A percentile compares a stretch with the other conserved stretches of the same genome.
These are phyloP conservation scores for Globisporangium nodosum DNA, from an alignment of 352 stramenopile species.

Conservation along the genomic window DNA sequence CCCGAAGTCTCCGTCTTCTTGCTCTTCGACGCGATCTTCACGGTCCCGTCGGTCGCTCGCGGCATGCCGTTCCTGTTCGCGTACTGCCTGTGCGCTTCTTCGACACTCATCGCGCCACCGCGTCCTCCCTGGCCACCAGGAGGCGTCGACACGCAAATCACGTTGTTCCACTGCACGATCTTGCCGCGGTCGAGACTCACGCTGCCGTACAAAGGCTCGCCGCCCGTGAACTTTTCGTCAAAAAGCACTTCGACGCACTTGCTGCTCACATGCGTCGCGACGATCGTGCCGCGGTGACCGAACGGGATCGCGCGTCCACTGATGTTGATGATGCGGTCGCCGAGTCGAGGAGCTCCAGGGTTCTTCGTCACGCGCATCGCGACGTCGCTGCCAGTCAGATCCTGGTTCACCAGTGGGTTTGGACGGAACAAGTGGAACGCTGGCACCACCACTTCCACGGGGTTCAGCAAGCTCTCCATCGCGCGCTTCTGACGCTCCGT, in stretches of 20 bases:
- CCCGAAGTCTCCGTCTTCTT: background rate
- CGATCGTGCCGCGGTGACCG: constrained; percentile 95
- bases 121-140: constrained; percentile 7
- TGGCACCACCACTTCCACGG: constrained; percentile 35
- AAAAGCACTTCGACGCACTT: constrained; percentile 98
- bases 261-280: constrained; percentile 94
- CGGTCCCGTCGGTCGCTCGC: constrained; percentile 5
- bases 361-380: constrained; percentile 55
- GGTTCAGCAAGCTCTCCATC: constrained; percentile 24
- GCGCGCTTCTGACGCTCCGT: constrained; percentile 51
- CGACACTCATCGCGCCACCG: constrained; percentile 1
- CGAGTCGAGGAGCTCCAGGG: constrained; percentile 82
- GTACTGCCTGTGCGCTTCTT: constrained; percentile 8
- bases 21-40: constrained; percentile 9
- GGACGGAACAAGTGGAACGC: constrained; percentile 64
- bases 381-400: constrained; percentile 66
- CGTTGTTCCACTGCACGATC: constrained; percentile 92
- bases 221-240: constrained; percentile 95
- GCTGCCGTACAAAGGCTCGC: constrained; percentile 92
- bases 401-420: constrained; percentile 73
- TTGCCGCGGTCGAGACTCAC: constrained; percentile 94
- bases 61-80: constrained; percentile 11
- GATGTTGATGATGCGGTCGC: constrained; percentile 98
- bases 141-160: constrained; percentile 63
- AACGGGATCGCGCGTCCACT: constrained; percentile 94